Conservation (phyloP, 2,329 filamentous ascomycete species). For the Talaromyces sp. region DNA sequence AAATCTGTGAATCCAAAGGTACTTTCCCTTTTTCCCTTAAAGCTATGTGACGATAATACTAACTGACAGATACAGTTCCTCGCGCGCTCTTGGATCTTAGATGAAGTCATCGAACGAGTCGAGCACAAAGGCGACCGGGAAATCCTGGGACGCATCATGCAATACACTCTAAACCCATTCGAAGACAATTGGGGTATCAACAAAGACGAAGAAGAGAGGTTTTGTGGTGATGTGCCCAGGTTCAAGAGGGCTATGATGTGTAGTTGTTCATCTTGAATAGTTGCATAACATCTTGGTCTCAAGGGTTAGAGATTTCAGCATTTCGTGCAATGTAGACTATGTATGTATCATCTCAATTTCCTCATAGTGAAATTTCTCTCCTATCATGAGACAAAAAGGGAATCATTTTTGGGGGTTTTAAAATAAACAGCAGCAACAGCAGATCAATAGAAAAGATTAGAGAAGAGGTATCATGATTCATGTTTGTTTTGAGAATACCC, state of each 20-base stretch:
- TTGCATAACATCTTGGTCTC: not conserved
- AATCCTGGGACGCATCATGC: constrained; percentile 70
- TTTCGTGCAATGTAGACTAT: not conserved
- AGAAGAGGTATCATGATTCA: constrained; percentile 4
- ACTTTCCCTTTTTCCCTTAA: constrained; percentile 14
- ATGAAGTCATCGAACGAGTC: constrained; percentile 85
- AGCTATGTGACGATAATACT: not conserved
- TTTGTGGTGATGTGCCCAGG: constrained; percentile 78
- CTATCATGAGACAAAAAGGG: constrained; percentile 9
- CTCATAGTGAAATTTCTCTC: constrained; percentile 7
- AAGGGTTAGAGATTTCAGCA: not conserved
- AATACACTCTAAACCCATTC: constrained; percentile 79
- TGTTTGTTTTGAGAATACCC: not conserved
- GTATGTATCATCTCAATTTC: constrained; percentile 5
- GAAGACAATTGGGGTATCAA: constrained; percentile 62
- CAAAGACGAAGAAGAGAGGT: constrained; percentile 70
- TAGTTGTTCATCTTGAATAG: constrained; percentile 86
- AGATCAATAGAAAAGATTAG: not conserved
- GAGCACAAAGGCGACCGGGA: constrained; percentile 78
- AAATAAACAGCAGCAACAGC: not conserved
- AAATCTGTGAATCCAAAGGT: constrained; percentile 79
- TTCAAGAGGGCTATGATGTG: constrained; percentile 80
- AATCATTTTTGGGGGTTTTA: not conserved
- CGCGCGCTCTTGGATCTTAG: constrained; percentile 83
- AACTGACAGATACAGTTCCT: constrained; percentile 56